Evolutionary conservation across 768 basidiomycete genomes (phyloP), one percentile per base, ranked within the genome.

Genomic region (Butyriboletus loyo): DNA sequence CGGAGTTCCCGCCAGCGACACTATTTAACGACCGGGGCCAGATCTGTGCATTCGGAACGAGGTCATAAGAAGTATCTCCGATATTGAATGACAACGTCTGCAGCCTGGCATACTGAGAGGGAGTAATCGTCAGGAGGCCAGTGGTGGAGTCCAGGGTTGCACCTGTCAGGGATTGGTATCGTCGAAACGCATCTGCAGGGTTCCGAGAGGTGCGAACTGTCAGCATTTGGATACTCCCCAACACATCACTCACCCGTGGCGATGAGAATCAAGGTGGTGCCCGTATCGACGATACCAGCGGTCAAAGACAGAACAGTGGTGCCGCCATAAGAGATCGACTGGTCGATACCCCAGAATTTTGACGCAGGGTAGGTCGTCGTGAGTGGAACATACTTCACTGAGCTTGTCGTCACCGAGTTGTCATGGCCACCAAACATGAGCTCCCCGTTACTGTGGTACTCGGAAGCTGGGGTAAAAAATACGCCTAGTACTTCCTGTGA

Each of bases 1-100:
- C 19, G 11, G 63, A 25, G 10, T 17, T 52, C 4, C 68, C 70
- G 2, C 70, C 69, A 17, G 71, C 31, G 10, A 36, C 48, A 7
- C 38, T 39, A 54, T 70, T 70, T 11, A 70, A 53, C 7, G 61
- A 60, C 27, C 64, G 66, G 9, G 71, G 71, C 66, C 69, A 71
- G 42, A 72, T 68, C 42, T 71, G 70, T 11, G 19, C 51, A 53
- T 71, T 70, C 19, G 60, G 40, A 15, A 45, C 50, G 13, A 66
- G 50, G 17, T 44, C 50, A 37, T 62, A 62, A 4, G 45, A 9
- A 1, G 11, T 27, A 0, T 47, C 55, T 22, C 57, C 59, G 32
- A 69, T 61, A 25, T 51, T 48, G 59, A 72, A 72, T 46, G 41
- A 45, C 24, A 72, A 44, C n/a, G 49, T 51, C 48, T 57, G 7